Evolutionary conservation across 2,329 filamentous ascomycete species (phyloP), one percentile per base, ranked within the genome.

Genomic region (Aspergillus sp.): DNA sequence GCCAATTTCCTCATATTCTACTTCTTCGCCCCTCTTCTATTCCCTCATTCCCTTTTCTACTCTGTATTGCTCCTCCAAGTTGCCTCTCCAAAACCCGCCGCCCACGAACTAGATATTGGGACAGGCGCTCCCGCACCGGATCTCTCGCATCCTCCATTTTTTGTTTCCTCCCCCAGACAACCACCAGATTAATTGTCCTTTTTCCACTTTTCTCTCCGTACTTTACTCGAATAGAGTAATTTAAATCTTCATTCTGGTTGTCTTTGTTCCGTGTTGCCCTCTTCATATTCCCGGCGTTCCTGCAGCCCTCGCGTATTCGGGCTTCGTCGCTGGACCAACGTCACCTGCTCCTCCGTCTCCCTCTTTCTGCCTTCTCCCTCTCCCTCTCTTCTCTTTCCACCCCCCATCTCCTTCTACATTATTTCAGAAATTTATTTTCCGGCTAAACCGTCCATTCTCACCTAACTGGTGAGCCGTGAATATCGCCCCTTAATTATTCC

Each of bases 261-360:
- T 44, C 53, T 53, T 48, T 48, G 10, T 12, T 30, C 25, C 10
- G 9, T 9, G 25, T 55, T 54, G 41, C 48, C 50, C 46, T 49
- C 45, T 53, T 54, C 48, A 48, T 53, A 57, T 54, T 57, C 53
- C 58, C 56, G 25, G 54, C 52, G 57, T 60, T 60, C 58, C 59
- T 61, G 56, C 59, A 58, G 57, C 53, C 52, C 55, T 59, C 56
- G 56, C 60, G 57, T 61, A 53, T 60, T 59, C 54, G 55, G 57
- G 57, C 54, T 60, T 58, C 55, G 17, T 61, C 60, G 59, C 57
- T 61, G 57, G 57, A 63, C 60, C 60, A 63, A 62, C 60, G 59
- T 61, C 60, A 62, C 55, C 56, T 60, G 53, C 59, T 57, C 57
- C 57, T 49, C 51, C 47, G 46, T 49, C 49, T 43, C 46, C 50